Conservation (phyloP, 1,284 basidiomycete genomes). For the Pseudozyma thailandica region DNA sequence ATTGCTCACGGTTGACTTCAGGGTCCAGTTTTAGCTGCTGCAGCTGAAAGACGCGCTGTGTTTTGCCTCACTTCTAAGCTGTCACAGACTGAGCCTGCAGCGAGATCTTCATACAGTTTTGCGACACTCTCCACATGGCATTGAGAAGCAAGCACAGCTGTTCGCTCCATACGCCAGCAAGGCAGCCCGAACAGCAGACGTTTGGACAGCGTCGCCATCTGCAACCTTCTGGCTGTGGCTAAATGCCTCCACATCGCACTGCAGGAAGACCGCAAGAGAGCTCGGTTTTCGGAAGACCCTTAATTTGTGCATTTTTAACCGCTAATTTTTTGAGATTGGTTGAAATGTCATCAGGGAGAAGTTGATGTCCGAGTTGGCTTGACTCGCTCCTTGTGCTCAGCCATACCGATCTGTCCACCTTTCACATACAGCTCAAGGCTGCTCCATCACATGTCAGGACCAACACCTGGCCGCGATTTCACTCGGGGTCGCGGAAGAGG, state of each 20-base stretch:
- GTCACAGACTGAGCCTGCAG: too few relatives aligned
- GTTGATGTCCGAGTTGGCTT: neutral
- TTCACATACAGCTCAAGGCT: neutral
- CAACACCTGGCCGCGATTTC: conserved; percentile 1
- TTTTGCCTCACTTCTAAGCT: too few relatives aligned
- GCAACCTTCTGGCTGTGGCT: too few relatives aligned
- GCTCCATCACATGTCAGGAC: conserved; percentile 17
- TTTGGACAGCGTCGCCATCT: too few relatives aligned
- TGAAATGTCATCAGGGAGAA: neutral
- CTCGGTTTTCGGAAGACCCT: conserved; percentile 40
- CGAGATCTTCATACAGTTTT: too few relatives aligned
- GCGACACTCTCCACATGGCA: too few relatives aligned
- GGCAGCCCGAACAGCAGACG: too few relatives aligned
- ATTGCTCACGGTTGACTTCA: conserved; percentile 5
- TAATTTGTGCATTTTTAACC: neutral
- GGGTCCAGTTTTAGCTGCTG: conserved; percentile 4
- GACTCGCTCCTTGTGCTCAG: neutral
- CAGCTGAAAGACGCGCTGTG: too few relatives aligned
- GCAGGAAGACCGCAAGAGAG: conserved; percentile 1
- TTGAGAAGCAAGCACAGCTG: too few relatives aligned
- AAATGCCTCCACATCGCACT: conserved; percentile 10
- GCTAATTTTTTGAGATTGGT: neutral
- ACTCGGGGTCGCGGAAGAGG: conserved; percentile 20
- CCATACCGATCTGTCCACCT: neutral
- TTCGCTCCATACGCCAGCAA: too few relatives aligned